Conservation (phyloP, 805 yeast species). For the Lipomyces mesembrius region DNA sequence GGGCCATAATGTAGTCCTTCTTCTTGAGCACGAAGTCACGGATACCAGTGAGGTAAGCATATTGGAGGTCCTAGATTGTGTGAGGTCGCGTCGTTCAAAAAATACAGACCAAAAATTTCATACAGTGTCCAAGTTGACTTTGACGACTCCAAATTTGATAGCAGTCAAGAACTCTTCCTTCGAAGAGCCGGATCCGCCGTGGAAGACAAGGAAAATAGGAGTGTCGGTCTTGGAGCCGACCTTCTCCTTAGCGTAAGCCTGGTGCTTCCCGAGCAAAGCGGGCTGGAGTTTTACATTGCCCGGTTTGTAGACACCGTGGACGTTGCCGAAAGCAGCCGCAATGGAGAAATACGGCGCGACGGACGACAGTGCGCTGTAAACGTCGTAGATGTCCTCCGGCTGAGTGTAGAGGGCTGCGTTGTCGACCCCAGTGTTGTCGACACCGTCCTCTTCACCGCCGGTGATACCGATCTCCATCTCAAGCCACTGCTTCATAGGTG, state of each 20-base stretch:
- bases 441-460: conserved; percentile 99
- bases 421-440: conserved; percentile 92
- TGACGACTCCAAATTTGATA: conserved; percentile 92
- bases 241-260: conserved; percentile 78
- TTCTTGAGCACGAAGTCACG: conserved; percentile 95
- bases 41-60: conserved; percentile 94
- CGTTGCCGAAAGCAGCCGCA: conserved; percentile 99
- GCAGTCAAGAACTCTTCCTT: conserved; percentile 90
- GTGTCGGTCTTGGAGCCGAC: conserved; percentile 55
- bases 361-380: conserved; percentile 85
- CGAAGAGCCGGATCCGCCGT: conserved; percentile 99
- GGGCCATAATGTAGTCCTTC: conserved; percentile 88
- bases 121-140: conserved; percentile 94
- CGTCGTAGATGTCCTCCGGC: conserved; percentile 92
- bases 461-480: conserved; percentile 99
- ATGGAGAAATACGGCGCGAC: conserved; percentile 98
- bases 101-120: neutral
- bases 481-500: conserved; percentile 94
- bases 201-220: conserved; percentile 98
- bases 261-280: conserved; percentile 93
- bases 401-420: conserved; percentile 89
- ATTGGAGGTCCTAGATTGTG: conserved; percentile 75
- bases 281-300: conserved; percentile 96
- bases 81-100: neutral
- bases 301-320: conserved; percentile 99